Base-by-base conservation (phyloP, 352 stramenopile species). In the Saprolegnia diclina region DNA sequence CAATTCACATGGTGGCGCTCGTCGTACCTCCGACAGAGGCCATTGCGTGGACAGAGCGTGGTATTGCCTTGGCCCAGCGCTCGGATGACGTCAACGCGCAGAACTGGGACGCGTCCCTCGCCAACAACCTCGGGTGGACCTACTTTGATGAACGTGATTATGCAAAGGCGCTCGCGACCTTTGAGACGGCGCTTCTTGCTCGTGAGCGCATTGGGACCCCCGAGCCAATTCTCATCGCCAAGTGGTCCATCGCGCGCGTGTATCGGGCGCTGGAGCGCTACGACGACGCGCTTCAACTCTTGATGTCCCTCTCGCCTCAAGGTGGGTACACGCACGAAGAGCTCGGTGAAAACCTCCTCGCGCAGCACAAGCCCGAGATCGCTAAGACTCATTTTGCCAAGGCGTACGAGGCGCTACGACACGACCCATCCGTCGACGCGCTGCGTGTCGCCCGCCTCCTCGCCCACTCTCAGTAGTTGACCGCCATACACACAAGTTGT, bases 91-190 rank as follows among this genome's bases (percentile, higher is more conserved):
- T 56, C 4, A 65, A 63, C 14, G 67, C 67, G 4, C 61, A 61
- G 45, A 76, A 76, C 21, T 76, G 72, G 72, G 48, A 71, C 29
- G 72, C 44, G 16, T 64, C 72, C 21, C 38, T 76, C 40, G 52
- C 67, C 37, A 76, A 76, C 68, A 76, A 76, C 45, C 55, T 76
- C 37, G 72, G 67, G 2, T 76, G 72, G 72, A 73, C 72, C 16
- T 74, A 68, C 42, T 67, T 74, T 24, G 72, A 63, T 32, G 48
- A 37, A 4, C 45, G 56, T 13, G 21, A 65, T 21, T 76, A 65
- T 44, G 63, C 42, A 0, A 32, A 76, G 13, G 72, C 72, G 16
- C 48, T 76, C 19, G n/a, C 5, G 3, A 59, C 65, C 56, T 76
- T 73, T 48, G 56, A 73, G 18, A 71, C 45, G 45, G 72, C 72